Evolutionary conservation across 140 eudicot species (phyloP), one percentile per base, ranked within the genome.

Genomic region (Anethum foeniculum): DNA sequence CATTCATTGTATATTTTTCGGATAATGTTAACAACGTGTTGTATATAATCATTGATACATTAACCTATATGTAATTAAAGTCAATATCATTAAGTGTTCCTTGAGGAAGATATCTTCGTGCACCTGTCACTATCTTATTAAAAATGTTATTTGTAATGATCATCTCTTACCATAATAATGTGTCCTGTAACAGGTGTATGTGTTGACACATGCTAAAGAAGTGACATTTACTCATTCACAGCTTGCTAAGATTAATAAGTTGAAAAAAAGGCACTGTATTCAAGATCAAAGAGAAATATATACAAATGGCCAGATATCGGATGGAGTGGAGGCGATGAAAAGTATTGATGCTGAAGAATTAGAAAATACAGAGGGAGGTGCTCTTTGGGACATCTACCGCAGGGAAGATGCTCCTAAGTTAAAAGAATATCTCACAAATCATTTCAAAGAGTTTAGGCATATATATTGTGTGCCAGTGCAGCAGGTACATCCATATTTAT

Each of bases 121-220:
- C 69, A 62, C 69, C 69, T n/a, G 69, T 25, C 7, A 27, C 18
- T 60, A 13, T 0, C 68, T 25, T 25, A 32, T 3, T 28, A 0
- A 27, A 65, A 32, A 71, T 69, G 41, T 30, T 8, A 18, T 36
- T n/a, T 21, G 36, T 73, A 9, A 23, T n/a, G 25, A 43, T 43
- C 36, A 73, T n/a, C 32, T 43, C 56, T 73, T 19, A 73, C 19
- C 3, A 73, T 7, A 9, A n/a, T n/a, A 0, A 23, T n/a, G 56
- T 73, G 32, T 43, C 43, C 36, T 41, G 77, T 84, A 65, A 77
- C 86, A 87, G 90, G 90, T 87, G 30, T 83, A 88, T 79, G 89
- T 88, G 34, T 44, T 88, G 85, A 78, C 89, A 39, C 92, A 88
- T 82, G 80, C 88, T 43, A 80, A 85, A 80, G 85, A 84, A 54